Percentiles rank a stretch among this genome's conserved stretches.
These are phyloP conservation scores for Nigrospora oryzae DNA, from an alignment of 2,329 filamentous ascomycete species.

Conservation along the genomic window DNA sequence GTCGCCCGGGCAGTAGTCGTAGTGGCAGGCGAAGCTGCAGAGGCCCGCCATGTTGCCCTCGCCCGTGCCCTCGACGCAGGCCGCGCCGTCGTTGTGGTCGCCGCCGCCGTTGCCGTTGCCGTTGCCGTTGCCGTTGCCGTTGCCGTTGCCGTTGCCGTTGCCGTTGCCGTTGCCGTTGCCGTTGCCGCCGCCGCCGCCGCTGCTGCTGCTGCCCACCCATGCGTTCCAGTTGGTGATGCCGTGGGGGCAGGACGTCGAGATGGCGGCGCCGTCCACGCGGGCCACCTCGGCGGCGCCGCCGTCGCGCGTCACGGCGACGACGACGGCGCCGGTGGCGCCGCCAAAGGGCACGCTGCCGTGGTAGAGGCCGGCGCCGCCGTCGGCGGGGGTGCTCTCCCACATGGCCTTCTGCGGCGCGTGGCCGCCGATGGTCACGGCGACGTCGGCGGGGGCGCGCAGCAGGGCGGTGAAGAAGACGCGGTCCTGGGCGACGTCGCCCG, in stretches of 20 bases:
- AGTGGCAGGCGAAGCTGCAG: constrained; percentile 16
- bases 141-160: not conserved
- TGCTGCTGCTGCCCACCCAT: constrained; percentile 20
- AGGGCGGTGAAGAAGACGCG: constrained; percentile 16
- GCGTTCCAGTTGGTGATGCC: constrained; percentile 26
- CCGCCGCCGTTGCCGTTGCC: constrained; percentile 6
- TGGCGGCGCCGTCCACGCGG: constrained; percentile 12
- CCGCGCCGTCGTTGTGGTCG: constrained; percentile 7
- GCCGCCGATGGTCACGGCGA: constrained; percentile 18
- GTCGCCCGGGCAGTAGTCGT: constrained; percentile 17
- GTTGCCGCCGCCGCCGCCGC: not conserved
- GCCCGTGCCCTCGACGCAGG: constrained; percentile 14
- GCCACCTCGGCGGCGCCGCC: constrained; percentile 10
- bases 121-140: constrained; percentile 8
- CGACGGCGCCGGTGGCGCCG: not conserved
- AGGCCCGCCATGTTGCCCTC: constrained; percentile 10
- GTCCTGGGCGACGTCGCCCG: constrained; percentile 11
- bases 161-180: constrained; percentile 8
- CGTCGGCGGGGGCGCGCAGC: constrained; percentile 12
- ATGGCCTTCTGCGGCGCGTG: not conserved
- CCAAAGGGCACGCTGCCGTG: not conserved
- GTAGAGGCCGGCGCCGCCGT: not conserved
- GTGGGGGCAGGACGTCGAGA: constrained; percentile 14
- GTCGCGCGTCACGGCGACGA: constrained; percentile 5
- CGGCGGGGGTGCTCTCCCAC: not conserved